Evolutionary conservation across 257 asterid species (phyloP).

Genomic region (Solanum acaule): DNA sequence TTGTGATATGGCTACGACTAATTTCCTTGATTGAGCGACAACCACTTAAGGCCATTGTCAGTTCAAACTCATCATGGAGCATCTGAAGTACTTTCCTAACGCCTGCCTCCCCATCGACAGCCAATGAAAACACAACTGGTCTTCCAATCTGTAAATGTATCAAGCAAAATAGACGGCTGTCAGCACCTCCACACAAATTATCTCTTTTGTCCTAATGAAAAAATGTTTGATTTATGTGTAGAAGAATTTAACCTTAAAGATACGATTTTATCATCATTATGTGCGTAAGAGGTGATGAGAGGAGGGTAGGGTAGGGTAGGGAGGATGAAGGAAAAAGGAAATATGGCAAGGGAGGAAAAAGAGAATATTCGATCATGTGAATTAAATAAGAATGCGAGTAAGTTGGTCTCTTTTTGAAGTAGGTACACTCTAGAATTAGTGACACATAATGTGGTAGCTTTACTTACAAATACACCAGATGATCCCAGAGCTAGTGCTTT

Average conservation of each 20-base stretch:
- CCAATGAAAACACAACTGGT: constrained; percentile 56
- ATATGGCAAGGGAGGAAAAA: background rate
- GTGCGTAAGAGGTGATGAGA: background rate
- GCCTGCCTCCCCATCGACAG: constrained; percentile 70
- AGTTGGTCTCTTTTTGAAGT: background rate
- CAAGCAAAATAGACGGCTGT: background rate
- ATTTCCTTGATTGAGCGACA: constrained; percentile 65
- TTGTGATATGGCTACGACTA: constrained; percentile 41
- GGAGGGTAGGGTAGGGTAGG: background rate
- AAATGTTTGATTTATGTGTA: background rate
- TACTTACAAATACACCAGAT: constrained; percentile 75
- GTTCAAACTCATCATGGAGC: constrained; percentile 73
- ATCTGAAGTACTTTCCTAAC: constrained; percentile 62
- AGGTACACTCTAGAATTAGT: background rate
- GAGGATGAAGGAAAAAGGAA: background rate
- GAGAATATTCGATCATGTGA: background rate
- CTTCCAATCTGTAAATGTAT: constrained; percentile 48
- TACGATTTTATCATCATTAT: background rate
- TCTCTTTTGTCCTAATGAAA: background rate
- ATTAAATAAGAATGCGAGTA: no score
- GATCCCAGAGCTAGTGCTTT: constrained; percentile 87
- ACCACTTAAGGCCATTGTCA: constrained; percentile 80
- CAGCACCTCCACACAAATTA: background rate
- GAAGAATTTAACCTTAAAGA: background rate
- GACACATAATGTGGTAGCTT: background rate